These are phyloP conservation scores for Nicotiana paniculata DNA, from an alignment of 257 asterid genomes.

Conservation along the genomic window DNA sequence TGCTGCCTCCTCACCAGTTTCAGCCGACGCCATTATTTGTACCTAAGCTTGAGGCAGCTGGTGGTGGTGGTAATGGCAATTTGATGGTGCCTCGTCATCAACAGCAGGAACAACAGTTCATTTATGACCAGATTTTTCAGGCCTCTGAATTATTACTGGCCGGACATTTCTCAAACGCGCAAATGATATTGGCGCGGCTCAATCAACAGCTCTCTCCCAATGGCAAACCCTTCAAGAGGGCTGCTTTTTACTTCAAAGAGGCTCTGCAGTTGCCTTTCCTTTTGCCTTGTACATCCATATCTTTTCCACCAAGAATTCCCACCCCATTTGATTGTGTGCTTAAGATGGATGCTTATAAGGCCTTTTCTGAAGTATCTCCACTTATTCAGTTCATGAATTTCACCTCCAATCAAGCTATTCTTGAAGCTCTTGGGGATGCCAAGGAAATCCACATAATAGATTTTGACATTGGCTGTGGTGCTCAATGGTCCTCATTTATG, in stretches of 20 bases:
- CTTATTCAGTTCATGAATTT: conserved; percentile 40
- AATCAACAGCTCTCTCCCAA: conserved; percentile 40
- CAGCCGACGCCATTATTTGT: conserved; percentile 19
- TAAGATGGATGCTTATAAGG: conserved; percentile 50
- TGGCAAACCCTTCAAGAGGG: conserved; percentile 36
- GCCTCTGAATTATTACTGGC: conserved; percentile 39
- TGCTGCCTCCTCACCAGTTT: conserved; percentile 9
- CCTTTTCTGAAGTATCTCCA: conserved; percentile 41
- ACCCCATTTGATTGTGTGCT: conserved; percentile 38
- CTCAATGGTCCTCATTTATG: conserved; percentile 63
- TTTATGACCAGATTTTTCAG: conserved; percentile 35
- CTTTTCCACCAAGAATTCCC: conserved; percentile 20
- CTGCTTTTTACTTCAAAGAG: conserved; percentile 42
- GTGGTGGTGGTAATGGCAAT: conserved; percentile 15
- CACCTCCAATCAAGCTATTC: conserved; percentile 44
- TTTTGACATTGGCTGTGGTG: conserved; percentile 55
- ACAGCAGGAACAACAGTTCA: conserved; percentile 23
- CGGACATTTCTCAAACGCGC: conserved; percentile 48
- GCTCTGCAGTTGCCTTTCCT: conserved; percentile 32
- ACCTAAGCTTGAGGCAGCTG: conserved; percentile 33
- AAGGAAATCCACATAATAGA: conserved; percentile 40
- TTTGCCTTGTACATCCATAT: conserved; percentile 14
- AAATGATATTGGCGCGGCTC: conserved; percentile 63
- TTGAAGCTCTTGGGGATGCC: conserved; percentile 35
- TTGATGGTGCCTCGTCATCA: conserved; percentile 8